These are phyloP conservation scores for Arctium minus DNA, from an alignment of 129 eudicot genomes.

Conservation along the genomic window DNA sequence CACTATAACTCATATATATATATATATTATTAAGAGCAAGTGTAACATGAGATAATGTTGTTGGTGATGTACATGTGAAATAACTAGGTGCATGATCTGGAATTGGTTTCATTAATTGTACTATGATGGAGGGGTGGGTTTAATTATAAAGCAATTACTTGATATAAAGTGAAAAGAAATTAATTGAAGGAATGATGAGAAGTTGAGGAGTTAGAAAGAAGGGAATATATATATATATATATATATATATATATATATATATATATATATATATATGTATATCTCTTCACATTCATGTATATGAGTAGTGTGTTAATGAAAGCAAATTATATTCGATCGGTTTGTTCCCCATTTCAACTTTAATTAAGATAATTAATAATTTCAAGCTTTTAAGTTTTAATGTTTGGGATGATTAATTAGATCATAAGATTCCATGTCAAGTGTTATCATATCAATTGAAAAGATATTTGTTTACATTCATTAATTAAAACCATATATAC, in stretches of 20 bases:
- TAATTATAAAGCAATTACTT: too few species aligned
- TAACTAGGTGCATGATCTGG: background rate
- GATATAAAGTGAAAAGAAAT: background rate
- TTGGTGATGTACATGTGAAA: background rate
- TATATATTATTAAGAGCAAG: too few species aligned
- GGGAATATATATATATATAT: background rate
- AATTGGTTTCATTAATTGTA: background rate
- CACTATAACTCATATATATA: too few species aligned
- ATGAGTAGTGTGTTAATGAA: slow-evolving; percentile 2
- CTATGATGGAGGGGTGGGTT: background rate
- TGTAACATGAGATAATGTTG: too few species aligned
- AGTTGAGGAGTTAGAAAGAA: too few species aligned
- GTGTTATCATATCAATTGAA: slow-evolving; percentile 23
- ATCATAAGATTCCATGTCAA: slow-evolving; percentile 4
- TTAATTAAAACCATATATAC: background rate
- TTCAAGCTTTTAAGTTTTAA: background rate
- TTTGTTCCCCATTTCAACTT: background rate
- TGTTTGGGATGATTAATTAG: slow-evolving; percentile 6
- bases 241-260: background rate
- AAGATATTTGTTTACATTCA: slow-evolving; percentile 6
- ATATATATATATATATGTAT: too few species aligned
- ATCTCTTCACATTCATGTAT: too few species aligned
- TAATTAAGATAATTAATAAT: background rate
- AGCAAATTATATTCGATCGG: slow-evolving; percentile 21
- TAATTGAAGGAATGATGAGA: background rate